phyloP scores from a whole-genome alignment of 352 stramenopile genomes.

The Blastocystis sp. region DNA sequence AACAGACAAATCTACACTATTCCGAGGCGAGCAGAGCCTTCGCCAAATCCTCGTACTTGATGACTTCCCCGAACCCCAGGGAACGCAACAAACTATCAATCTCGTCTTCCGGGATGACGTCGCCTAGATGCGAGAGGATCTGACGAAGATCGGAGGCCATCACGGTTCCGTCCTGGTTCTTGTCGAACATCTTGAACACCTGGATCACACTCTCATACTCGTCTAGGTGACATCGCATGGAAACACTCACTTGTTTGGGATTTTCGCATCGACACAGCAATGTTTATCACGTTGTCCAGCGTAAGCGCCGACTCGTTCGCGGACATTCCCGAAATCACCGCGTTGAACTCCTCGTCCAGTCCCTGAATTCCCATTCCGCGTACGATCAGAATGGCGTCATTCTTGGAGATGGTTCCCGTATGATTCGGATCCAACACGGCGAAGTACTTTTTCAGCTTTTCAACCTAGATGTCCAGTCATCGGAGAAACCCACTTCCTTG shows the following conservation, averaged over 20 bases:
- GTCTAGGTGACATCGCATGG: neutral
- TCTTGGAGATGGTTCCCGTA: constrained; percentile 3
- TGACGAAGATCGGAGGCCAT: constrained; percentile 3
- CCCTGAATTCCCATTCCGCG: constrained; percentile 12
- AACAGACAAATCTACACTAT: neutral
- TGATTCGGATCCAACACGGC: constrained; percentile 18
- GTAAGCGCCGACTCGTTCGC: neutral
- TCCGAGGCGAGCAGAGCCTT: neutral
- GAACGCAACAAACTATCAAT: constrained; percentile 32
- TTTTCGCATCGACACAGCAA: constrained; percentile 30
- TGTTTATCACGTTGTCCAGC: constrained; percentile 35
- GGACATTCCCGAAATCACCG: constrained; percentile 19
- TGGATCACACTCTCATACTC: constrained; percentile 50
- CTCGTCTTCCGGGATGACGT: constrained; percentile 47
- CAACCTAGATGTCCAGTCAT: neutral
- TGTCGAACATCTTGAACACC: constrained; percentile 55
- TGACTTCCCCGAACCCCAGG: constrained; percentile 33
- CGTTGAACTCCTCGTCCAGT: constrained; percentile 31
- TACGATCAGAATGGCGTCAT: constrained; percentile 31
- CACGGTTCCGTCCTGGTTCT: constrained; percentile 48
- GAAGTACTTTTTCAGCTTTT: constrained; percentile 45
- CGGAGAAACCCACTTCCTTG: neutral
- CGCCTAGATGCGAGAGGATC: constrained; percentile 44
- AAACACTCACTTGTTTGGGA: neutral
- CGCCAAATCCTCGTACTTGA: constrained; percentile 37